Conservation (phyloP, 208 protist genomes). For the Crithidia acanthocephali region DNA sequence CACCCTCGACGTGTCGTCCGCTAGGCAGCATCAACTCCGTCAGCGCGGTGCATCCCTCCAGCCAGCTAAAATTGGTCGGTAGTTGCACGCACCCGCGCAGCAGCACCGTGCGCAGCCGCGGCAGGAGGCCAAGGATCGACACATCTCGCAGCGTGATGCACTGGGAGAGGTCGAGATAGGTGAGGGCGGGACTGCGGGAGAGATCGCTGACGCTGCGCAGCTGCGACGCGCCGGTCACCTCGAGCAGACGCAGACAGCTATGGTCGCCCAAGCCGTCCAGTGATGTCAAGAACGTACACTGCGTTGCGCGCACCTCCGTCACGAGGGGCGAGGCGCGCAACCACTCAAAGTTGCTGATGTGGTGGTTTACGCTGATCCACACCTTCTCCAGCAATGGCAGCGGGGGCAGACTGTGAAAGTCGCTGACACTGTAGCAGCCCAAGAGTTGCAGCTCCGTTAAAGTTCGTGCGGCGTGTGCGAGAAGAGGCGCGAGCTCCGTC, state of each 20-base stretch:
- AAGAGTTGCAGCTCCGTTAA: constrained; percentile 30
- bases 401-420: constrained; percentile 17
- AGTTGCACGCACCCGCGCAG: constrained; percentile 20
- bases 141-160: constrained; percentile 10
- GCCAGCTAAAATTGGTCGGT: constrained; percentile 18
- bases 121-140: constrained; percentile 1
- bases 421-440: constrained; percentile 9
- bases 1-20: not conserved
- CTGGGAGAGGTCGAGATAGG: constrained; percentile 26
- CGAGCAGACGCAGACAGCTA: too few relatives aligned
- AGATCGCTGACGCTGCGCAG: constrained; percentile 7
- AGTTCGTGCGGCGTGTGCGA: constrained; percentile 4
- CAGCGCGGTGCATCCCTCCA: constrained; percentile 12
- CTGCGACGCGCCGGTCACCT: constrained; percentile 6
- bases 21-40: constrained; percentile 14
- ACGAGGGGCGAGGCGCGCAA: constrained; percentile 14
- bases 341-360: constrained; percentile 28
- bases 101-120: not conserved
- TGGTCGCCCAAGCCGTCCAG: constrained; percentile 13
- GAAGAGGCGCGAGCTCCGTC: constrained; percentile 5
- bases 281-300: constrained; percentile 25
- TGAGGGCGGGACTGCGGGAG: constrained; percentile 1
- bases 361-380: constrained; percentile 13
- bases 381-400: constrained; percentile 25
- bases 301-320: constrained; percentile 27